phyloP scores from a whole-genome alignment of 1,284 basidiomycete genomes.

The Anthracocystis walkeri region DNA sequence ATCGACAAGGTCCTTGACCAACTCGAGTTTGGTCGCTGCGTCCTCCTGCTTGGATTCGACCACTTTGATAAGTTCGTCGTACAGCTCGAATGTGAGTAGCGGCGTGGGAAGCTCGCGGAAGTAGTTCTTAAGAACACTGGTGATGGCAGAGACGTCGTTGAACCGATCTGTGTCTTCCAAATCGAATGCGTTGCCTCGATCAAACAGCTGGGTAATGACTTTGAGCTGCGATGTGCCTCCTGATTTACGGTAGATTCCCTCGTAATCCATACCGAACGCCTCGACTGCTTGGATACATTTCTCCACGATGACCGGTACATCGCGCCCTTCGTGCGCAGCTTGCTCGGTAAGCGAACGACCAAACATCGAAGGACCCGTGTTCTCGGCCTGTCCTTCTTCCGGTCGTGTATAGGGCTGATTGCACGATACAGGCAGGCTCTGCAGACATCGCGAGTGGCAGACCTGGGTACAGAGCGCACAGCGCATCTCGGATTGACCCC shows the following conservation, averaged over 20 bases:
- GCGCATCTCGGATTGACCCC: constrained; percentile 89
- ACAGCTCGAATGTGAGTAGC: constrained; percentile 87
- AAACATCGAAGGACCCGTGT: constrained; percentile 80
- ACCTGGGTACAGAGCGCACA: constrained; percentile 74
- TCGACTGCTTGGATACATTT: constrained; percentile 75
- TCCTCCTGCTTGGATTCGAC: constrained; percentile 37
- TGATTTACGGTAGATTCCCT: constrained; percentile 96
- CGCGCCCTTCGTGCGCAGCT: constrained; percentile 78
- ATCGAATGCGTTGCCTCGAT: constrained; percentile 90
- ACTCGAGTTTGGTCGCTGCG: constrained; percentile 17
- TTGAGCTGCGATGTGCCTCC: constrained; percentile 93
- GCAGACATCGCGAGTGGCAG: constrained; percentile 60
- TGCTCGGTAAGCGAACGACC: constrained; percentile 88
- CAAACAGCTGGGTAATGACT: constrained; percentile 92
- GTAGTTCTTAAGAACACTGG: constrained; percentile 96
- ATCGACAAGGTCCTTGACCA: constrained; percentile 76
- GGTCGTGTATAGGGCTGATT: constrained; percentile 52
- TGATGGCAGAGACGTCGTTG: constrained; percentile 96
- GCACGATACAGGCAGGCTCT: constrained; percentile 60
- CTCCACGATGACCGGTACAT: constrained; percentile 88
- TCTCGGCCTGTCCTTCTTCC: constrained; percentile 48
- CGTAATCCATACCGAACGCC: constrained; percentile 79
- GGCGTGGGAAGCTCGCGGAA: constrained; percentile 91
- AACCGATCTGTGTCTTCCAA: constrained; percentile 87
- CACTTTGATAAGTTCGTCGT: constrained; percentile 81